phyloP scores from a whole-genome alignment of 2,329 filamentous ascomycete species.

The Malbranchea zuffiana region DNA sequence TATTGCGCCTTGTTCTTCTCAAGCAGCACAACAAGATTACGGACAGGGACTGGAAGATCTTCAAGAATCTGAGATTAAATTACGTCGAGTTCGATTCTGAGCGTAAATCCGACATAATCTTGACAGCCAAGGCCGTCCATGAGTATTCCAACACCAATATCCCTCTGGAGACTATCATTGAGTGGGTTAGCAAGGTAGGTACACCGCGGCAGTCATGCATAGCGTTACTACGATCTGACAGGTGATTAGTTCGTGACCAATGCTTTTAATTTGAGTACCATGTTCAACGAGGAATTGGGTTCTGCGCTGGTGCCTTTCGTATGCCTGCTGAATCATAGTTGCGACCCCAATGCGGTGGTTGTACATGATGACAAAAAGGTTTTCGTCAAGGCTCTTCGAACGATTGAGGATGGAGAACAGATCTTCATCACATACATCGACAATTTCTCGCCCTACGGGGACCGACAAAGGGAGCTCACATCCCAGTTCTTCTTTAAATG shows the following conservation, averaged over 20 bases:
- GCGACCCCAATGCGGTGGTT: slow-evolving; percentile 48
- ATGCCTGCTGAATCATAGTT: slow-evolving; percentile 51
- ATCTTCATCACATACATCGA: slow-evolving; percentile 54
- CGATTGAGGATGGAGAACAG: slow-evolving; percentile 46
- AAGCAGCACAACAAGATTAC: slow-evolving; percentile 34
- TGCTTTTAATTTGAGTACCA: slow-evolving; percentile 46
- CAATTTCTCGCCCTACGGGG: slow-evolving; percentile 39
- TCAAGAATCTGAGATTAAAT: slow-evolving; percentile 44
- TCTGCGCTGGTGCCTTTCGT: slow-evolving; percentile 47
- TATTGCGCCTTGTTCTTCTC: slow-evolving; percentile 44
- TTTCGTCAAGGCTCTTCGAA: slow-evolving; percentile 41
- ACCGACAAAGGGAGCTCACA: slow-evolving; percentile 44
- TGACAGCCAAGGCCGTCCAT: slow-evolving; percentile 45
- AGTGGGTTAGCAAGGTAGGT: slow-evolving; percentile 39
- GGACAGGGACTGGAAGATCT: slow-evolving; percentile 30
- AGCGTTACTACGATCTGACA: slow-evolving; percentile 6
- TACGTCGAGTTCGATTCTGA: too few species aligned
- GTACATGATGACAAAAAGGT: slow-evolving; percentile 46
- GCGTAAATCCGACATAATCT: too few species aligned
- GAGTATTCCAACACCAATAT: slow-evolving; percentile 41
- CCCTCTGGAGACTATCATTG: slow-evolving; percentile 32
- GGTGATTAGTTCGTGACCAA: slow-evolving; percentile 44
- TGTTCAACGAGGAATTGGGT: slow-evolving; percentile 47
- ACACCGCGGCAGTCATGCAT: neutral
- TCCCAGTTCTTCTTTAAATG: slow-evolving; percentile 51